Evolutionary conservation across 352 stramenopile genomes (phyloP), one percentile per base, ranked within the genome.

Genomic region (Phytopythium montanum): DNA sequence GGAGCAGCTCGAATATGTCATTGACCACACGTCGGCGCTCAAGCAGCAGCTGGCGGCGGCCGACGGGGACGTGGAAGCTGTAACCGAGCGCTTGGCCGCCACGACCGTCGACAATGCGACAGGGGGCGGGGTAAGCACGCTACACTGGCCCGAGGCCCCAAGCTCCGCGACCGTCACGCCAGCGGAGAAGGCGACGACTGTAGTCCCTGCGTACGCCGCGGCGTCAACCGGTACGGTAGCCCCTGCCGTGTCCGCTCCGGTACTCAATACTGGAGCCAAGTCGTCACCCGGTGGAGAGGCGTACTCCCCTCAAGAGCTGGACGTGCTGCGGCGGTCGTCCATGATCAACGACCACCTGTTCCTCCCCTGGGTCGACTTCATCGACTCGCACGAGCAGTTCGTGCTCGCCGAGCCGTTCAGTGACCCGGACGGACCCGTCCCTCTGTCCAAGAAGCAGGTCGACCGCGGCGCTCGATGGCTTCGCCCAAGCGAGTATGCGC

Each of bases 331-430:
- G 6, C 75, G 82, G 5, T 95, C 88, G 12, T 95, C 86, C 5
- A 68, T 73, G 54, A 94, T 96, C 61, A 95, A 96, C 59, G 84
- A 69, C 9, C 77, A 91, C 48, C 45, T 96, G 23, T 96, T 94
- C 56, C 70, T 92, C 13, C 87, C 87, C 28, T 96, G 85, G 85
- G 57, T 92, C 9, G 75, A 91, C 61, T 71, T 86, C 58, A 46
- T 89, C 14, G 81, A 92, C 54, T 52, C 69, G 0, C 62, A 84
- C 5, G 78, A 92, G 50, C 75, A 75, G 28, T 90, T 90, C 60
- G 68, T 62, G 44, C 65, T 75, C 19, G 55, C 71, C 0, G 63
- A 74, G 28, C 55, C 75, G 26, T 96, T 92, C 54, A 60, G 71
- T 0, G 88, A 96, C 57, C 81, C 81, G 0, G 85, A 94, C 34